These are phyloP conservation scores for Lantana camara DNA, from an alignment of 257 asterid genomes.

Conservation along the genomic window DNA sequence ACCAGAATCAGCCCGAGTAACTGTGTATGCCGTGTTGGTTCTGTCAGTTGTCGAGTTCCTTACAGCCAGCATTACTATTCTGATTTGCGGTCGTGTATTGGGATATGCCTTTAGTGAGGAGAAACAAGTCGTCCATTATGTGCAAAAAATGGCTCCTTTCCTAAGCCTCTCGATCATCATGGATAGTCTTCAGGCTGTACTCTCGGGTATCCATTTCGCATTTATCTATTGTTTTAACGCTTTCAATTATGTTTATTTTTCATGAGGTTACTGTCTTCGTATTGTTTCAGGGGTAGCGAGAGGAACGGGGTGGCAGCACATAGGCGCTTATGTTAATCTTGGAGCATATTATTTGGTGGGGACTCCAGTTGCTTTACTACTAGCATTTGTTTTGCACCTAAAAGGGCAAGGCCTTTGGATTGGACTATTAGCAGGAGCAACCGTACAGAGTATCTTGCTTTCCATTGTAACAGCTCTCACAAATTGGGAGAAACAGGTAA, in stretches of 20 bases:
- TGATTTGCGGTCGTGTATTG: conserved; percentile 42
- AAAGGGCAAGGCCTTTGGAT: conserved; percentile 62
- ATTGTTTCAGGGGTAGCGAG: conserved; percentile 54
- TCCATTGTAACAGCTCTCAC: conserved; percentile 40
- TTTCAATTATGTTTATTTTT: neutral
- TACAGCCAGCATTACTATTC: conserved; percentile 41
- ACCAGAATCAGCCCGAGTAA: conserved; percentile 51
- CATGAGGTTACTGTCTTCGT: too few species aligned
- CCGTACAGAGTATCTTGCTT: conserved; percentile 40
- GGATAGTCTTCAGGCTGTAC: conserved; percentile 64
- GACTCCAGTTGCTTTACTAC: conserved; percentile 42
- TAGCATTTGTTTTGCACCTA: conserved; percentile 45
- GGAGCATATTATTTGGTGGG: conserved; percentile 55
- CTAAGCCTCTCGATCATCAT: conserved; percentile 54
- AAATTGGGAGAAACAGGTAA: conserved; percentile 52
- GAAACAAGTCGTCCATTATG: conserved; percentile 53
- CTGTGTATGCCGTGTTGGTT: conserved; percentile 43
- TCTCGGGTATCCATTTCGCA: conserved; percentile 49
- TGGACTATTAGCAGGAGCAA: conserved; percentile 49
- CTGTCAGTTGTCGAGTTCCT: conserved; percentile 51
- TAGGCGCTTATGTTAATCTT: conserved; percentile 56
- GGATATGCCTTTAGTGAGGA: conserved; percentile 66
- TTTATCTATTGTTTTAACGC: too few species aligned
- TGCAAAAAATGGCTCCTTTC: conserved; percentile 61
- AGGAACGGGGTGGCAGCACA: conserved; percentile 63